Evolutionary conservation across 805 yeast species (phyloP), one percentile per base, ranked within the genome.

Genomic region (Cyberlindnera xylosilytica): DNA sequence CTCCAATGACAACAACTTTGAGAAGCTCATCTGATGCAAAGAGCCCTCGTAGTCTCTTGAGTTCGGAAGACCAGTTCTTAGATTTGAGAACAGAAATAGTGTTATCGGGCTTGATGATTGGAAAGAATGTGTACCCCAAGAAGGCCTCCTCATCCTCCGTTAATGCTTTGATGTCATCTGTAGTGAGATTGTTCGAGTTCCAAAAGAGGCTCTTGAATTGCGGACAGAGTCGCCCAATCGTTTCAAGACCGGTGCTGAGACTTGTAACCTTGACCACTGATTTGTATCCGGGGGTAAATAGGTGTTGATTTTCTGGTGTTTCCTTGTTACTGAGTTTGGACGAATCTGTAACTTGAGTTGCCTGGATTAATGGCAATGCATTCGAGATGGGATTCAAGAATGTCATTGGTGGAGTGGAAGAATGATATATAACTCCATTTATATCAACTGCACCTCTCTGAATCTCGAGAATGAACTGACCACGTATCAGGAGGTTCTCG

Each of bases 381-480:
- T 45, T 51, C 1, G 68, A 40, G 50, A 49, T 13, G 59, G 70
- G 57, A 46, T 74, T 45, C 46, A 67, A 23, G 36, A 61, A 74
- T 50, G 42, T 67, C 55, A 58, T 62, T 30, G 41, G 52, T 16
- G 42, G 50, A 6, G 45, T 47, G 23, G 47, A 47, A 16, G 61
- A 66, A 52, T 53, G 70, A 51, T 61, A 61, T 1, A 56, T 32
- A 16, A 61, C 41, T 50, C 71, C 65, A 47, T 79, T 78, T 1
- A 78, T 45, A 4, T 59, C 47, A 1, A 75, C 54, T 0, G 74
- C 70, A 15, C 85, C 85, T 39, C 73, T 56, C 45, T 68, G 70
- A 0, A 79, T 60, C 4, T 55, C 54, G 19, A 79, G 38, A 4
- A 35, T 51, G 48, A 66, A 77, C 45, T 71, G 78, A 1, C 85